Conservation (phyloP, 768 basidiomycete genomes). For the Tricholoma bakamatsutake region DNA sequence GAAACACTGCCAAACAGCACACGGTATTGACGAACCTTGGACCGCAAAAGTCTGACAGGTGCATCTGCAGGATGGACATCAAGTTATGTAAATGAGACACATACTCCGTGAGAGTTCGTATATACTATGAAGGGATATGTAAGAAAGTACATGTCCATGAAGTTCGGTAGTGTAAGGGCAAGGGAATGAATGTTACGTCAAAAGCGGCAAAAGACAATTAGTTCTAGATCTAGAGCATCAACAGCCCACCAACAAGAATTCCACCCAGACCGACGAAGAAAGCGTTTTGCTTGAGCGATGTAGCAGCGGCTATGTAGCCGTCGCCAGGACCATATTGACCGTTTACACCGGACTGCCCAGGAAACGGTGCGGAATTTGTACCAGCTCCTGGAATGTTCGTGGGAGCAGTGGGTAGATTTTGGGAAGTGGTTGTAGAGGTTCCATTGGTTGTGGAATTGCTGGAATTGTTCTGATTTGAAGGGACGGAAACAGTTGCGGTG, state of each 20-base stretch:
- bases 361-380: slow-evolving; percentile 50
- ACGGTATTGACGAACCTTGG: neutral
- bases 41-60: neutral
- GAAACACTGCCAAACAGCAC: neutral
- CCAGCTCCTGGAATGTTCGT: slow-evolving; percentile 49
- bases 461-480: slow-evolving; percentile 10
- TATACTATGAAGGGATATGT: neutral
- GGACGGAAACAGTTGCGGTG: slow-evolving; percentile 9
- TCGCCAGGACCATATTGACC: slow-evolving; percentile 67
- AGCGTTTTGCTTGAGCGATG: slow-evolving; percentile 38
- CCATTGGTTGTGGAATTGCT: slow-evolving; percentile 20
- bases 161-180: neutral
- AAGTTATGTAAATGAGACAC: neutral
- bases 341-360: slow-evolving; percentile 42
- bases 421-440: slow-evolving; percentile 34
- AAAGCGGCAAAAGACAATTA: neutral
- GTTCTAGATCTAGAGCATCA: slow-evolving; percentile 21
- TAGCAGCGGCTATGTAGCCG: slow-evolving; percentile 54
- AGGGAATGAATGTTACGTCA: neutral
- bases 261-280: slow-evolving; percentile 39
- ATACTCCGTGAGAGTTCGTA: neutral
- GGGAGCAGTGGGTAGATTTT: slow-evolving; percentile 52
- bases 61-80: neutral
- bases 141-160: neutral
- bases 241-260: slow-evolving; percentile 41